phyloP scores from a whole-genome alignment of 1,284 basidiomycete genomes.

The Trichosporon coremiiforme region DNA sequence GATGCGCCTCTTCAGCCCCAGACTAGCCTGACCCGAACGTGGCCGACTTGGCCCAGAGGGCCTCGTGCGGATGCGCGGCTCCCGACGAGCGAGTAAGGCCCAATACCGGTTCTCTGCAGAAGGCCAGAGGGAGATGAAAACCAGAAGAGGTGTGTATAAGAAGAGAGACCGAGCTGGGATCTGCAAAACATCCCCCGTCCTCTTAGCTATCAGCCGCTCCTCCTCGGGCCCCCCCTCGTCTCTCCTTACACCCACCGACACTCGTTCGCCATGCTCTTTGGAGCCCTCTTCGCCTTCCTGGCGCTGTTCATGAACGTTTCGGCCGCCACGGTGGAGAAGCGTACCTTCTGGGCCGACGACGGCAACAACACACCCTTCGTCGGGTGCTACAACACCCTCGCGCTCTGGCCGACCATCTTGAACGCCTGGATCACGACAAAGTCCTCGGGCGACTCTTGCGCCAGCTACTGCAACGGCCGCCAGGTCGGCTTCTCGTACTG shows the following conservation, averaged over 20 bases:
- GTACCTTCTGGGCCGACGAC: conserved; percentile 15
- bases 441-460: not conserved
- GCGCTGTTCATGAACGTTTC: not conserved
- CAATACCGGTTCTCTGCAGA: not conserved
- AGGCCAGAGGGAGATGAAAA: not conserved
- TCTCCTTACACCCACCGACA: conserved; percentile 1
- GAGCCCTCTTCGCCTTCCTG: not conserved
- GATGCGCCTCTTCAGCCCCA: not conserved
- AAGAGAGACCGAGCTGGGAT: not conserved
- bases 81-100: not conserved
- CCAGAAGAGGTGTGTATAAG: not conserved
- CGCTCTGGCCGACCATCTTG: conserved; percentile 5
- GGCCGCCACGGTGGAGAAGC: not conserved
- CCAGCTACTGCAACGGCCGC: not conserved
- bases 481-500: not conserved
- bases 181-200: not conserved
- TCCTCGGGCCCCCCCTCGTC: not conserved
- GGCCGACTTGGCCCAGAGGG: not conserved
- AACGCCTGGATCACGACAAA: not conserved
- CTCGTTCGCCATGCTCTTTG: conserved; percentile 3
- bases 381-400: conserved; percentile 8
- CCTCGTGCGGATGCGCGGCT: not conserved
- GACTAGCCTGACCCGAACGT: not conserved
- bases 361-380: conserved; percentile 11
- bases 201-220: too few species aligned